Evolutionary conservation across 208 protist genomes (phyloP).

Genomic region (Crithidia bombi): DNA sequence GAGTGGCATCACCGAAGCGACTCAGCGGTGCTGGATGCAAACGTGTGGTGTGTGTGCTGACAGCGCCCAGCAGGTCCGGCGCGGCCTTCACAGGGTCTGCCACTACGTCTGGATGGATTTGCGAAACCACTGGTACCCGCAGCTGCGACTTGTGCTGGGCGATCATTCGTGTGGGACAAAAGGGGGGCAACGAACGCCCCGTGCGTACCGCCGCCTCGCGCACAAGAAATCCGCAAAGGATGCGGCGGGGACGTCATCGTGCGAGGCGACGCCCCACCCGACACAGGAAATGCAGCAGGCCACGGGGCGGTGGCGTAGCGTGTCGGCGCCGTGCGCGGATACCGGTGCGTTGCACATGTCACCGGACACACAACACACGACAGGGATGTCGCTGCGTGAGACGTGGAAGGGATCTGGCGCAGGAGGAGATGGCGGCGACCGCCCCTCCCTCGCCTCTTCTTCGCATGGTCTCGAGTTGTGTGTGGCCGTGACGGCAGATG

Average conservation of each 20-base stretch:
- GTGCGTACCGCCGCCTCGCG: not conserved
- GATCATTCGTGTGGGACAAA: conserved; percentile 25
- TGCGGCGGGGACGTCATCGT: not conserved
- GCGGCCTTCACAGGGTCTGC: conserved; percentile 17
- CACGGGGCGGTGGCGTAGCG: conserved; percentile 1
- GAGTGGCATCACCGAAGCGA: not conserved
- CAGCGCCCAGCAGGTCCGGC: conserved; percentile 14
- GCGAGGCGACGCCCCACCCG: not conserved
- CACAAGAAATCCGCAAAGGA: not conserved
- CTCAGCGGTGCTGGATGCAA: conserved; percentile 20
- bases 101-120: conserved; percentile 32
- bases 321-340: conserved; percentile 22
- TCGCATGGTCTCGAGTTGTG: not conserved
- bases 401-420: not conserved
- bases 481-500: conserved; percentile 25
- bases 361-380: too few species aligned
- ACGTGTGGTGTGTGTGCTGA: conserved; percentile 11
- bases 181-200: not conserved
- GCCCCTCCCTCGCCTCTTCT: not conserved
- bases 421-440: not conserved
- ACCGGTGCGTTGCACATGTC: not conserved
- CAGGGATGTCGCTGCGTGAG: not conserved
- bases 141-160: conserved; percentile 38
- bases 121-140: conserved; percentile 41
- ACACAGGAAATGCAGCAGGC: too few species aligned